Base-by-base conservation (phyloP, 805 yeast species). In the Grigorovia jiainica region DNA sequence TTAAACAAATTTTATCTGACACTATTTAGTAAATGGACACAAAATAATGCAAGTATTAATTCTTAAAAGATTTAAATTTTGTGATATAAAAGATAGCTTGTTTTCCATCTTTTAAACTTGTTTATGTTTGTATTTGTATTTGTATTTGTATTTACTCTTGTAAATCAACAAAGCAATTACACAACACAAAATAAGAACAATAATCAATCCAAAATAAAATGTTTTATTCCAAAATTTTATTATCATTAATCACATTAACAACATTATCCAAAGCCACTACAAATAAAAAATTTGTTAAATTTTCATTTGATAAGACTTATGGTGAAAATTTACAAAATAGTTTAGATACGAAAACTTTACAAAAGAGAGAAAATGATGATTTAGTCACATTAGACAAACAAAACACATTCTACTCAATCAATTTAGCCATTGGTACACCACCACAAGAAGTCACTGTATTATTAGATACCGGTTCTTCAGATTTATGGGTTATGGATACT, bases 401-500 rank as follows among this genome's bases (percentile, higher is more conserved):
- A 38, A 47, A 53, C 8, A 62, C 67, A 7, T 75, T 72, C 47
- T 75, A 73, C 48, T 60, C 72, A 18, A 72, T 70, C 3, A 61
- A 61, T 8, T 46, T 75, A 25, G 51, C 56, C 19, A 55, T 82
- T 16, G 90, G 92, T 4, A 73, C 85, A 0, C 72, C 79, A 1
- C 53, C 67, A 0, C 81, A 80, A 51, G 57, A 64, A 13, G 66
- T 81, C 5, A 66, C 66, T 8, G 77, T 81, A 10, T 57, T 79
- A 30, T 56, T 82, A 13, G 92, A 82, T 53, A 82, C 89, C 1
- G 92, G 90, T 3, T 80, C 87, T 0, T 72, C 84, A 0, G 90
- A 82, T 56, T 60, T 83, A n/a, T 82, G 61, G 61, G 74, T 81
- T 17, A 66, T 62, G 51, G 65, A 67, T 23, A 57, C 65, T 2